These are phyloP conservation scores for Sclerotinia glacialis DNA, from an alignment of 2,329 filamentous ascomycete genomes.

Conservation along the genomic window DNA sequence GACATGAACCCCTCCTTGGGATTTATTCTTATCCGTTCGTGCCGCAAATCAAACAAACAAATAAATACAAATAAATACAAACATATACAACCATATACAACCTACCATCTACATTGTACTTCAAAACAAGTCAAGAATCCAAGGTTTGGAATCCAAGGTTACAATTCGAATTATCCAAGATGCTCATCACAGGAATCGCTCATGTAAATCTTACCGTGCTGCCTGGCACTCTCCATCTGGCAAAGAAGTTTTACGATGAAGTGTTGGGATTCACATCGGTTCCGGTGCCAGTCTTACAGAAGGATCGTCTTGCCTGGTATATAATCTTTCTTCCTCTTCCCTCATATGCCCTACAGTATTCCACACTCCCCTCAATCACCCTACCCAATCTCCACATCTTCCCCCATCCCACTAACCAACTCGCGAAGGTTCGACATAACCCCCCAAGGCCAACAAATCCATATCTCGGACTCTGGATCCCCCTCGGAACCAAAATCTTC, in stretches of 20 bases:
- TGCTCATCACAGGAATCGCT: constrained; percentile 50
- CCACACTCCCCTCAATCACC: background rate
- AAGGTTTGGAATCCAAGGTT: too few species aligned
- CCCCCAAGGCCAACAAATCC: constrained; percentile 53
- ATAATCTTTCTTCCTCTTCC: constrained; percentile 1
- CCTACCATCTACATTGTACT: background rate
- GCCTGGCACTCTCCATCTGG: constrained; percentile 49
- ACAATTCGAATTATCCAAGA: background rate
- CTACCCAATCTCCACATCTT: background rate
- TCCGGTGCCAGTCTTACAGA: constrained; percentile 52
- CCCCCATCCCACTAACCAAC: background rate
- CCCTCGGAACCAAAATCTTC: constrained; percentile 42
- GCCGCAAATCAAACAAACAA: background rate
- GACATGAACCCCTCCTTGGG: background rate
- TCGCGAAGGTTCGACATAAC: constrained; percentile 54
- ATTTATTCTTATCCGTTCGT: background rate
- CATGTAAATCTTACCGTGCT: constrained; percentile 61
- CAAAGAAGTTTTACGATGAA: constrained; percentile 52
- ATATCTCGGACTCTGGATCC: constrained; percentile 48
- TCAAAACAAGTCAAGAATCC: background rate
- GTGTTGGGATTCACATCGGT: constrained; percentile 55
- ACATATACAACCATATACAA: too few species aligned
- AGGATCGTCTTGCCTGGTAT: constrained; percentile 53
- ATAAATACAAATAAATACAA: too few species aligned
- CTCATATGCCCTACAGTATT: background rate